Base-by-base conservation (phyloP, 1,284 basidiomycete genomes). In the Pholiota adiposa region DNA sequence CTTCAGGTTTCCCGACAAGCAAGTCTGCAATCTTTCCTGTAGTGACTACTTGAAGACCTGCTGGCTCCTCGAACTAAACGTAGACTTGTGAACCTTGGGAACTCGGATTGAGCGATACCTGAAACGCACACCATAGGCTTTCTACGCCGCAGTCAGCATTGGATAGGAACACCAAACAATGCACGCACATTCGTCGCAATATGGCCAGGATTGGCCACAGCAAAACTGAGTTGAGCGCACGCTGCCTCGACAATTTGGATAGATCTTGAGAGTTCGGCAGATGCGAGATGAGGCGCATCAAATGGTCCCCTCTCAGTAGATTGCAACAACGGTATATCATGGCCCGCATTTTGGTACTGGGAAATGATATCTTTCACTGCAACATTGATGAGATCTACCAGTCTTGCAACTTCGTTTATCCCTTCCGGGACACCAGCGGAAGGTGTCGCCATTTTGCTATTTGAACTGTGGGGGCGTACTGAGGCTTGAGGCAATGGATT, bases 241-340 rank as follows among this genome's bases (percentile, higher is more conserved):
- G 74, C 73, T 3, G 69, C 74, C 56, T 75, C 74, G 4, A 75
- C 59, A 3, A 59, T 67, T 27, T 65, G 63, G 19, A 75, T 63
- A 0, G 69, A 69, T 48, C 65, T 66, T 57, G 66, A 67, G 25
- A 74, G 54, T 12, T 54, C 60, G 1, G 67, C 25, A 1, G 63
- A 60, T 25, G 62, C 63, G 3, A 65, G 51, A 46, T 62, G 61
- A 14, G 59, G 54, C 2, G 56, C 52, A 52, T 76, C 75, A 8
- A 74, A 61, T 1, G 73, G 71, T 44, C 74, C 74, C 6, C 63
- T 56, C 0, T 51, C 38, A 9, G 62, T 59, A 21, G 67, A 65
- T 48, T 72, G 64, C 19, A 72, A 56, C 8, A 66, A 67, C 1
- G 75, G 75, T 14, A 74, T 19, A 7, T 38, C 14, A 12, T 59